A percentile compares a stretch with the other conserved stretches of the same genome.
These are phyloP conservation scores for Tanacetum coccineum DNA, from an alignment of 129 eudicot species.

Conservation along the genomic window DNA sequence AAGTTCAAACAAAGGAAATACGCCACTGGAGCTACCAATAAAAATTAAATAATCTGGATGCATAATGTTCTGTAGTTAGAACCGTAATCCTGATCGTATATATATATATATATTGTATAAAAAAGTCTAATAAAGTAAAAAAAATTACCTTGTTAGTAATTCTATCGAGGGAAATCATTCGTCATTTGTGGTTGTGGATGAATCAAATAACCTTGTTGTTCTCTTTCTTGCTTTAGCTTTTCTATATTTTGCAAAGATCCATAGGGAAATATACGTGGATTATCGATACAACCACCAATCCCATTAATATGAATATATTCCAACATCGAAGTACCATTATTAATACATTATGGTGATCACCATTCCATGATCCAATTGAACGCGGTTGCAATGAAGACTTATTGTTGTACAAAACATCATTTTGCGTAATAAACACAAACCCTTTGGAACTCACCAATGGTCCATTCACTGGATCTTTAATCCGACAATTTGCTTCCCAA, in stretches of 20 bases:
- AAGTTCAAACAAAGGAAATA: not conserved
- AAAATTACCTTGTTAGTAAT: slow-evolving; percentile 35
- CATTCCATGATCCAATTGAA: slow-evolving; percentile 42
- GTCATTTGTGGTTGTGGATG: slow-evolving; percentile 51
- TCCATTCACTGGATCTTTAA: slow-evolving; percentile 72
- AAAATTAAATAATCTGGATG: too few relatives aligned
- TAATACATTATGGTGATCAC: slow-evolving; percentile 28
- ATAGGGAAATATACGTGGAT: slow-evolving; percentile 35
- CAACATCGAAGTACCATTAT: slow-evolving; percentile 19
- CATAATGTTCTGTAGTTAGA: not conserved
- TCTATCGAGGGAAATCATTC: slow-evolving; percentile 44
- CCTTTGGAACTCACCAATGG: slow-evolving; percentile 68
- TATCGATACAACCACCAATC: slow-evolving; percentile 26
- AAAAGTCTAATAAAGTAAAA: not conserved
- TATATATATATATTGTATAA: too few relatives aligned
- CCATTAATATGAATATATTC: slow-evolving; percentile 32
- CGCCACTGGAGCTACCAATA: not conserved
- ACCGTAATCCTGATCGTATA: not conserved
- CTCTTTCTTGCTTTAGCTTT: slow-evolving; percentile 41
- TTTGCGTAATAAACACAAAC: slow-evolving; percentile 38
- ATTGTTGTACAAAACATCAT: slow-evolving; percentile 27
- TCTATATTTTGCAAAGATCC: slow-evolving; percentile 42
- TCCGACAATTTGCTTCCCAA: slow-evolving; percentile 83
- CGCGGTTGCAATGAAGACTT: slow-evolving; percentile 27
- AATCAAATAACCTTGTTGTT: slow-evolving; percentile 41